phyloP scores from a whole-genome alignment of 345 rosid species.

The Eutrema yunnanense region DNA sequence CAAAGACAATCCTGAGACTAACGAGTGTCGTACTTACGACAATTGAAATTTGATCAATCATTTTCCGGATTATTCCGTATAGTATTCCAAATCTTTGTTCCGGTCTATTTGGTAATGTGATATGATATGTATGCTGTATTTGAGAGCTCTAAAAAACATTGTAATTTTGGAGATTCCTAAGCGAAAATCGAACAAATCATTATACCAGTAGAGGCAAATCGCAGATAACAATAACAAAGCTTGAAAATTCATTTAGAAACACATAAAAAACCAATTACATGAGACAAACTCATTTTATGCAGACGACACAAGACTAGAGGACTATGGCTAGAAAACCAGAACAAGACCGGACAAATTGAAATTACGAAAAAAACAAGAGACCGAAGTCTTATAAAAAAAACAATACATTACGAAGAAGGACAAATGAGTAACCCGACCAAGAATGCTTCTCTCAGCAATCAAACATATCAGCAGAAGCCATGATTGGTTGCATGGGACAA shows the following conservation, averaged over 20 bases:
- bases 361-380: neutral
- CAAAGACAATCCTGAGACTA: constrained; percentile 88
- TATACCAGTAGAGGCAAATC: neutral
- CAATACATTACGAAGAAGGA: no score
- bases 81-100: neutral
- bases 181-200: neutral
- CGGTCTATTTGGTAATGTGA: neutral
- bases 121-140: neutral
- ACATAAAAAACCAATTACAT: neutral
- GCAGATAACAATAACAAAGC: neutral
- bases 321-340: neutral
- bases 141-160: neutral
- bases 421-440: no score
- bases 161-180: neutral
- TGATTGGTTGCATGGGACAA: constrained; percentile 43
- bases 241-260: constrained; percentile 3
- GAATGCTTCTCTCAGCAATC: constrained; percentile 19
- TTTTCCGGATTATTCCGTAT: neutral
- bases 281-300: constrained; percentile 4
- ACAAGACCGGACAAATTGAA: neutral
- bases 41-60: constrained; percentile 18
- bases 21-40: constrained; percentile 92
- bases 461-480: constrained; percentile 47
- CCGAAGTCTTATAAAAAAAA: neutral
- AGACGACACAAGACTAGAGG: constrained; percentile 5